phyloP scores from a whole-genome alignment of 2,329 filamentous ascomycete genomes.

The Monosporascus sp. region DNA sequence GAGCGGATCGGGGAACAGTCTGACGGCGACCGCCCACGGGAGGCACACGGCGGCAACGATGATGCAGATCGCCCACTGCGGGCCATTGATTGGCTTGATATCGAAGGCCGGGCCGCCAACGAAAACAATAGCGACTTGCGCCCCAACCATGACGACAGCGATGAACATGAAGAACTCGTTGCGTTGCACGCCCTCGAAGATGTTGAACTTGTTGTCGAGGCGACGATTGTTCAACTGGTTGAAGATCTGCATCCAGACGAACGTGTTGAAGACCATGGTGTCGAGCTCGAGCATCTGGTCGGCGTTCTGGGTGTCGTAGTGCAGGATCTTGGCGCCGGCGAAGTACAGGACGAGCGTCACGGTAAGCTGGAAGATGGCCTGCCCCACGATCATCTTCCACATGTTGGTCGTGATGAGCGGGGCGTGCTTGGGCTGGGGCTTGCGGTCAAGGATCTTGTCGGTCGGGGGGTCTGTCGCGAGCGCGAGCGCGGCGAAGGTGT shows the following conservation, averaged over 20 bases:
- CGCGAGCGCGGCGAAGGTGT: constrained; percentile 61
- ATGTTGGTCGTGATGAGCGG: constrained; percentile 66
- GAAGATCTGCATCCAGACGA: constrained; percentile 70
- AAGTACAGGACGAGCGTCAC: constrained; percentile 58
- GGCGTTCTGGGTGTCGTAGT: constrained; percentile 37
- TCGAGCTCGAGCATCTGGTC: constrained; percentile 41
- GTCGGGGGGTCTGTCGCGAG: constrained; percentile 60
- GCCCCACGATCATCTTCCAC: constrained; percentile 63
- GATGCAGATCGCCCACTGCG: constrained; percentile 51
- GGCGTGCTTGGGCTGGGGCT: constrained; percentile 56
- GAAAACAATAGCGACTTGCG: constrained; percentile 53
- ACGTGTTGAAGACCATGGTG: constrained; percentile 64
- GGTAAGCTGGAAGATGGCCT: constrained; percentile 55
- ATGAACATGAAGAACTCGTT: constrained; percentile 56
- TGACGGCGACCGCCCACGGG: constrained; percentile 43
- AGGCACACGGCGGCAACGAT: constrained; percentile 42
- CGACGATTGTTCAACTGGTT: constrained; percentile 63
- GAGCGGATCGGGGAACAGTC: constrained; percentile 44
- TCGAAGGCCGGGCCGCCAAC: constrained; percentile 50
- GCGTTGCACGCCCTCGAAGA: constrained; percentile 51
- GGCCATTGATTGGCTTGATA: constrained; percentile 42
- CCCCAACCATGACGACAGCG: constrained; percentile 50
- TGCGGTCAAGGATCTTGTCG: constrained; percentile 49
- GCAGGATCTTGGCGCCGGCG: constrained; percentile 49
- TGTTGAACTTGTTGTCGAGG: constrained; percentile 57